Evolutionary conservation across 208 protist species (phyloP).

Genomic region (Leptomonas pyrrhocoris): DNA sequence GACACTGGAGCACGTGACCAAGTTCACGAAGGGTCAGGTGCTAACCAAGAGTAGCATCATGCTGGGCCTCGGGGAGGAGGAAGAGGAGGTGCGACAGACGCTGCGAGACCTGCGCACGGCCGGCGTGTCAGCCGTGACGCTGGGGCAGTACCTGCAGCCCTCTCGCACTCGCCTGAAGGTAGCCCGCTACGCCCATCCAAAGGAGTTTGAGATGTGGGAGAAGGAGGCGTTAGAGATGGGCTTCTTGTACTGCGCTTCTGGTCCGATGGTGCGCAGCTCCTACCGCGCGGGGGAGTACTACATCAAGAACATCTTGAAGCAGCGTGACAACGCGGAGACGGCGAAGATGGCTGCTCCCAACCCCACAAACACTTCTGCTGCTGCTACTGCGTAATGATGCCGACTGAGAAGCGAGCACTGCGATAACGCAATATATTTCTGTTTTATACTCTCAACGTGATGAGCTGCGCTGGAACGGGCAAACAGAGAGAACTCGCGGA

Average conservation of each 20-base stretch:
- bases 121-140: constrained; percentile 94
- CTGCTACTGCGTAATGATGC: constrained; percentile 13
- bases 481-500: no score
- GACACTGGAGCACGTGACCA: constrained; percentile 93
- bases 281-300: constrained; percentile 97
- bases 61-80: constrained; percentile 97
- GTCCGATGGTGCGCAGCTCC: constrained; percentile 95
- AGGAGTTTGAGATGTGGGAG: constrained; percentile 96
- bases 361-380: constrained; percentile 6
- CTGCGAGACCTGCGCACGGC: constrained; percentile 92
- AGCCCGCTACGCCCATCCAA: constrained; percentile 94
- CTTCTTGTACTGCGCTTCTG: constrained; percentile 97
- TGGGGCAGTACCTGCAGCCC: constrained; percentile 98
- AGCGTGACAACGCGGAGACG: constrained; percentile 35
- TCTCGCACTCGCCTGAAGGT: constrained; percentile 97
- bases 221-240: constrained; percentile 94
- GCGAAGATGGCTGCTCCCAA: not conserved
- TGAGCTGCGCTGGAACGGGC: no score
- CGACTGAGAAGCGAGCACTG: not conserved
- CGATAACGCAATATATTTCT: not conserved
- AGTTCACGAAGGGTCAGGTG: constrained; percentile 77
- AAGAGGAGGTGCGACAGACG: constrained; percentile 95
- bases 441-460: not conserved
- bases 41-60: constrained; percentile 99
- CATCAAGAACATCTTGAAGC: constrained; percentile 93